Conservation (phyloP, 208 protist species). For the Endotrypanum monterogeii region DNA sequence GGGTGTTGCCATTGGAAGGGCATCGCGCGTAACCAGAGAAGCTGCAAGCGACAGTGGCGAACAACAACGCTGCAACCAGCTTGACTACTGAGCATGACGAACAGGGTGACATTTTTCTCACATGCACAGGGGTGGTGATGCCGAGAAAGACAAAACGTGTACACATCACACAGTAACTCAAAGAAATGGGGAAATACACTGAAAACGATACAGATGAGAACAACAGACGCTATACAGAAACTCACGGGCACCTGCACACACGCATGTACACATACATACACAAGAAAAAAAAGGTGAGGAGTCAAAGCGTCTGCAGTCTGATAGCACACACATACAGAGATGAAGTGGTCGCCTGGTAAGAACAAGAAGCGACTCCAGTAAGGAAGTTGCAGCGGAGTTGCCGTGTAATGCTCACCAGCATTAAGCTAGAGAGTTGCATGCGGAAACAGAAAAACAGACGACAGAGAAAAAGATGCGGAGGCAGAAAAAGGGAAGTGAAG, state of each 20-base stretch:
- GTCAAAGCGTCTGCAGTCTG: too few relatives aligned
- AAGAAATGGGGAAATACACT: neutral
- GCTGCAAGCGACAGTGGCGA: slow-evolving; percentile 22
- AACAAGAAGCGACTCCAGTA: too few relatives aligned
- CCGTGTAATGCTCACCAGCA: too few relatives aligned
- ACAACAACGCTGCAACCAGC: slow-evolving; percentile 19
- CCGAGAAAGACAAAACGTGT: neutral
- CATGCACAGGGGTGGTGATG: neutral
- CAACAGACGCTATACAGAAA: neutral
- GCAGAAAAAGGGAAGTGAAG: too few relatives aligned
- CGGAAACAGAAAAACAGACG: too few relatives aligned
- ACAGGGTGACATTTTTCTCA: neutral
- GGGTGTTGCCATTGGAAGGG: slow-evolving; percentile 88
- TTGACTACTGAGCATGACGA: neutral
- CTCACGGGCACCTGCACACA: neutral
- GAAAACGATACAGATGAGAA: slow-evolving; percentile 1
- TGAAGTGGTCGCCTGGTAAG: too few relatives aligned
- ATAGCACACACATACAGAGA: too few relatives aligned
- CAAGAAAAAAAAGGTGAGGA: too few relatives aligned
- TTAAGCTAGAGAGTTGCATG: too few relatives aligned
- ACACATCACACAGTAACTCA: neutral
- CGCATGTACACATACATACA: neutral
- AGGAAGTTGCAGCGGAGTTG: too few relatives aligned
- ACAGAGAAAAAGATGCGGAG: too few relatives aligned
- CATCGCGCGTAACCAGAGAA: slow-evolving; percentile 41